Conservation (phyloP, 106 monocot species). For the Xerophyta viscosa region DNA sequence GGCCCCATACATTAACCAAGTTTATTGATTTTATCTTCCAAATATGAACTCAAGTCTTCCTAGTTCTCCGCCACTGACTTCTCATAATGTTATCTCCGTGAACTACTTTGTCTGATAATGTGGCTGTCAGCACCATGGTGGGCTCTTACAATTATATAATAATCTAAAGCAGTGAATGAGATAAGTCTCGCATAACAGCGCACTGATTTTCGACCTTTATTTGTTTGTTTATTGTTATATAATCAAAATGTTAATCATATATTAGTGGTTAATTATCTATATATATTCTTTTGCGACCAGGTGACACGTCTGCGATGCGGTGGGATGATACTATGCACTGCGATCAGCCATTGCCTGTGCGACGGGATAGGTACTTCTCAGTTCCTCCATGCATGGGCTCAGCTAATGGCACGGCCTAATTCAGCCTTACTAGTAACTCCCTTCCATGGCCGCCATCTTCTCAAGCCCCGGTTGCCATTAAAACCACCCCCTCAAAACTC, state of each 20-base stretch:
- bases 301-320: conserved; percentile 74
- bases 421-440: conserved; percentile 15
- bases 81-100: no score
- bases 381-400: conserved; percentile 80
- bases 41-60: no score
- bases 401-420: conserved; percentile 17
- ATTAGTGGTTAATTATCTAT: no score
- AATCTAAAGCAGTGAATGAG: no score
- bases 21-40: no score
- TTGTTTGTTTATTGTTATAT: no score
- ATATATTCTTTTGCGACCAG: conserved; percentile 16
- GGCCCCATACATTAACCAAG: no score
- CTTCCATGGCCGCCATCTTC: conserved; percentile 50
- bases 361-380: conserved; percentile 68
- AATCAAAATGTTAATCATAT: no score
- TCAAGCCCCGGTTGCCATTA: conserved; percentile 42
- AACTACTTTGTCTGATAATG: no score
- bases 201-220: no score
- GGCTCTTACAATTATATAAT: no score
- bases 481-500: conserved; percentile 7
- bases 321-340: conserved; percentile 72
- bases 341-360: conserved; percentile 67
- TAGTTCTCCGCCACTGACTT: no score
- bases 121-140: background rate
- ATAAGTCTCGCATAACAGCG: background rate